Evolutionary conservation across 2,329 filamentous ascomycete genomes (phyloP), one percentile per base, ranked within the genome.

Genomic region (Beauveria brongniartii): DNA sequence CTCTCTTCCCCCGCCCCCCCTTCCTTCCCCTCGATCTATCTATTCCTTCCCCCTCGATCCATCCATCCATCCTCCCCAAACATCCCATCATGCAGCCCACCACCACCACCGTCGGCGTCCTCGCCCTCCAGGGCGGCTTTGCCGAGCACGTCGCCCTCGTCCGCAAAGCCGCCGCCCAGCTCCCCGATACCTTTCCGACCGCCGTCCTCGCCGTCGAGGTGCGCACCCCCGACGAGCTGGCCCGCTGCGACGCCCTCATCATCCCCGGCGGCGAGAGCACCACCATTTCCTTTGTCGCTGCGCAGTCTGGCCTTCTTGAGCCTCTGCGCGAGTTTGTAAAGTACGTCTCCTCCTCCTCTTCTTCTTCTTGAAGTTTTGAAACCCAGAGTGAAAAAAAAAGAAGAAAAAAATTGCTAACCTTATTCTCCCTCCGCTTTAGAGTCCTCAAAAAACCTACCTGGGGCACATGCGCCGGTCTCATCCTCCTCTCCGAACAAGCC

Each of bases 181-280:
- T 89, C 48, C 68, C 71, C 18, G 63, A 67, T n/a, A 66, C 60
- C 62, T 64, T 65, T 22, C 66, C 64, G 20, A 61, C 62, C 55
- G 72, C 65, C 51, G 87, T 90, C 76, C 70, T 73, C 28, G 90
- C 94, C 70, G 80, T 88, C 64, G 88, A 96, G 73, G 91, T 97
- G 52, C 88, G 93, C 62, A 97, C 88, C 7, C 77, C 84, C 2
- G 76, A 79, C 7, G 82, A 96, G 68, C 81, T 99, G 37, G 77
- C 81, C 5, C 73, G 72, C 66, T 97, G 92, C 75, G 85, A 93
- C 73, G 93, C 86, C 28, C 82, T 99, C 48, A 85, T 99, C 70
- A 85, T 99, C 52, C 94, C 94, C 3, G 94, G 94, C 57, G 94
- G 94, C 64, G 94, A 99, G 74, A 96, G 91, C 75, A 97, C 94